Evolutionary conservation across 2,329 filamentous ascomycete genomes (phyloP).

Genomic region (Amylocarpus encephaloides): DNA sequence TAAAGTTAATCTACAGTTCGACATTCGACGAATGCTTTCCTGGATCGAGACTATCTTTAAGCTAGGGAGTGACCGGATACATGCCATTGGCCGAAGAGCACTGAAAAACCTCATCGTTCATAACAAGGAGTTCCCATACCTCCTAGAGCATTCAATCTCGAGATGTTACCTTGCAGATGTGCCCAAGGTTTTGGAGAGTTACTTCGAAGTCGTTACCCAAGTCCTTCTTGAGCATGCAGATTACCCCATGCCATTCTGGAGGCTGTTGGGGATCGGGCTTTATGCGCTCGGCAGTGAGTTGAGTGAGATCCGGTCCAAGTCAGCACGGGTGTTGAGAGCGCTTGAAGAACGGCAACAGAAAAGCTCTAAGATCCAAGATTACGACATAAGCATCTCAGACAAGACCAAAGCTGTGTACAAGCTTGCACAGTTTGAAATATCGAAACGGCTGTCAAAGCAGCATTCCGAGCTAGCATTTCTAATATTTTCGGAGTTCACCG

Average conservation of each 20-base stretch:
- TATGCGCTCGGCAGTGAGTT: slow-evolving; percentile 92
- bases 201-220: slow-evolving; percentile 86
- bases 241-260: slow-evolving; percentile 84
- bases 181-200: slow-evolving; percentile 83
- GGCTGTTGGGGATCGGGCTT: slow-evolving; percentile 76
- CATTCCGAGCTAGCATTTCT: slow-evolving; percentile 86
- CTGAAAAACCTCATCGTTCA: slow-evolving; percentile 84
- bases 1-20: slow-evolving; percentile 81
- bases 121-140: slow-evolving; percentile 78
- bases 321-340: slow-evolving; percentile 70
- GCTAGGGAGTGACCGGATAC: slow-evolving; percentile 84
- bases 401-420: slow-evolving; percentile 99
- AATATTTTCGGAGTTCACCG: slow-evolving; percentile 91
- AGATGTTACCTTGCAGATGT: slow-evolving; percentile 81
- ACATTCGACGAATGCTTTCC: slow-evolving; percentile 82
- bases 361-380: slow-evolving; percentile 89
- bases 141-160: slow-evolving; percentile 84
- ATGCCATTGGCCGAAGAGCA: slow-evolving; percentile 80
- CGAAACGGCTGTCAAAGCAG: slow-evolving; percentile 79
- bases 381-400: slow-evolving; percentile 96
- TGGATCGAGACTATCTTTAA: slow-evolving; percentile 97
- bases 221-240: slow-evolving; percentile 79
- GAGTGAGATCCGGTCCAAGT: slow-evolving; percentile 82
- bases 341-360: slow-evolving; percentile 78
- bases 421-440: slow-evolving; percentile 93